Conservation (phyloP, 805 yeast species). For the Cyberlindnera euphorbiae region DNA sequence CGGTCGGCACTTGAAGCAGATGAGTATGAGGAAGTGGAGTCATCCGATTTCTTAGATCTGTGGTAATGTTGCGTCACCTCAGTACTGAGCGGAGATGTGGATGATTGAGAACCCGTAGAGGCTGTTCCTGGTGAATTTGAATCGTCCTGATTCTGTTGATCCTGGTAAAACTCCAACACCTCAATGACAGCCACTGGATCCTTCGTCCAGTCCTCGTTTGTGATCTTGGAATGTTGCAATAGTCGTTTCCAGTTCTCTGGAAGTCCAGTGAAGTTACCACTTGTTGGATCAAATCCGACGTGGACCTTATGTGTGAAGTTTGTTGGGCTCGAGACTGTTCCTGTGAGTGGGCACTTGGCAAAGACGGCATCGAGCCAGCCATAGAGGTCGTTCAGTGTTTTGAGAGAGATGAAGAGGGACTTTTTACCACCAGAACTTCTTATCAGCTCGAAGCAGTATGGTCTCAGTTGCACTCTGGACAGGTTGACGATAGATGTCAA, state of each 20-base stretch:
- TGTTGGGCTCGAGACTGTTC: constrained; percentile 82
- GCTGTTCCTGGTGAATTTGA: too few relatives aligned
- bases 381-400: constrained; percentile 72
- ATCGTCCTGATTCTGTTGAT: too few relatives aligned
- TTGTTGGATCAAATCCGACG: constrained; percentile 79
- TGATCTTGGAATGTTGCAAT: constrained; percentile 80
- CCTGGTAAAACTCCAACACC: constrained; percentile 79
- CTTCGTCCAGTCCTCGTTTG: constrained; percentile 85
- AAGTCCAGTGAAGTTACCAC: constrained; percentile 85
- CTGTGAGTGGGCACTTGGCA: constrained; percentile 60
- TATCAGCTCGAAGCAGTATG: constrained; percentile 76
- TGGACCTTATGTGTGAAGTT: constrained; percentile 93
- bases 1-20: constrained; percentile 8
- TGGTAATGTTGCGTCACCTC: constrained; percentile 8
- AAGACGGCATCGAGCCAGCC: constrained; percentile 90
- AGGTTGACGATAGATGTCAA: constrained; percentile 58
- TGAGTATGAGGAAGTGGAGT: constrained; percentile 15
- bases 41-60: constrained; percentile 21
- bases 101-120: constrained; percentile 3
- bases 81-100: neutral
- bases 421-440: constrained; percentile 37
- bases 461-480: constrained; percentile 63
- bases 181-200: constrained; percentile 96
- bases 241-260: constrained; percentile 92
- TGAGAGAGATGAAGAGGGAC: constrained; percentile 69